Evolutionary conservation across 129 eudicot species (phyloP), one percentile per base, ranked within the genome.

Genomic region (Mikania micrantha): DNA sequence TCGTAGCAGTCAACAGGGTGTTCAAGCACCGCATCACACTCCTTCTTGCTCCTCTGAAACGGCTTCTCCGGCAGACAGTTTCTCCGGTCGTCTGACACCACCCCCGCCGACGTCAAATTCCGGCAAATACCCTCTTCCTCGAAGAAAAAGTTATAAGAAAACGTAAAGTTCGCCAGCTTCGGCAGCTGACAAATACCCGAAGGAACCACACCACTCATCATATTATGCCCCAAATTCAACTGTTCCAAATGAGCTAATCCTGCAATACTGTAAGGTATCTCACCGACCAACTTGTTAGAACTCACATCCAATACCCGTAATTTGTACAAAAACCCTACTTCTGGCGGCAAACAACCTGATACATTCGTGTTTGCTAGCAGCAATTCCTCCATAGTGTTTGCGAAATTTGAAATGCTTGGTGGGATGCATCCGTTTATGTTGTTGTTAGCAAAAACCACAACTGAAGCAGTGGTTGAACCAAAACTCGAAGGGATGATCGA

Each of bases 401-500:
- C 88, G 21, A 88, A 75, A 34, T 78, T 85, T 6, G 83, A 83
- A 52, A 91, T 83, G 28, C 75, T 80, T 16, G 86, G 80, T 2
- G 97, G 97, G 2, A 91, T 66, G 53, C 94, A 85, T 7, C 94
- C 94, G 17, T 73, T 77, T 28, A 91, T 50, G 25, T 81, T 77
- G 81, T 91, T 91, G 16, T 91, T 83, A 0, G 97, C 96, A 41
- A 91, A 88, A 12, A 88, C 96, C 34, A 88, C 65, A 2, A 85
- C 94, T 9, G 96, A 87, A 41, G 90, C 88, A 1, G 88, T 61
- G 64, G 74, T 66, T 6, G 49, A 32, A 9, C 87, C 95, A 28
- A 88, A 41, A 47, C 74, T 87, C 12, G 84, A 63, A 2, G 94
- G 94, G 54, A 91, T 83, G 7, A 81, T 80, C 0, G 81, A 81